Conservation (phyloP, 257 asterid genomes). For the Plantago elongata region DNA sequence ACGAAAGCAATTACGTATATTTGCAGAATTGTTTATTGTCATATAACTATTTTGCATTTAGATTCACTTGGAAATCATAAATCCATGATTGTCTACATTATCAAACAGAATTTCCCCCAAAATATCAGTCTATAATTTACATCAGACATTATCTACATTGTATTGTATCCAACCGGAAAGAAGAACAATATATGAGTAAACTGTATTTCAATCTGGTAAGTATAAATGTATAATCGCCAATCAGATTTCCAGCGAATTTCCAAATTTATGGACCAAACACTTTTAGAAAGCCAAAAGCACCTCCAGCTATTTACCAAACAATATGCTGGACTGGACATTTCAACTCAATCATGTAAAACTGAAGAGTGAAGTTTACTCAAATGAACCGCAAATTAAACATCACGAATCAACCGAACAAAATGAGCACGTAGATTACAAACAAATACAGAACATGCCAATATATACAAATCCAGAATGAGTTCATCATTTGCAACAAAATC, state of each 20-base stretch:
- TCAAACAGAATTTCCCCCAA: neutral
- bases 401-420: neutral
- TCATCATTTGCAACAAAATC: neutral
- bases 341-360: neutral
- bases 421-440: neutral
- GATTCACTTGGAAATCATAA: neutral
- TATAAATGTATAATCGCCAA: too few relatives aligned
- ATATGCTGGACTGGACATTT: too few relatives aligned
- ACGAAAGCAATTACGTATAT: too few relatives aligned
- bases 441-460: neutral
- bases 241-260: too few relatives aligned
- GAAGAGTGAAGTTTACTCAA: conserved; percentile 13
- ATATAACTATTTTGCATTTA: neutral
- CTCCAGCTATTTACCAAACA: too few relatives aligned
- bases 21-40: neutral
- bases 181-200: too few relatives aligned
- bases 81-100: neutral
- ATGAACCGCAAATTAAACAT: conserved; percentile 3
- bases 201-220: too few relatives aligned
- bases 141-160: too few relatives aligned
- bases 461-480: conserved; percentile 2
- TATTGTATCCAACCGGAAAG: too few relatives aligned
- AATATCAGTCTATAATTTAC: neutral
- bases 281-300: too few relatives aligned
- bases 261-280: too few relatives aligned